phyloP scores from a whole-genome alignment of 129 eudicot species.

The Tagetes erecta region DNA sequence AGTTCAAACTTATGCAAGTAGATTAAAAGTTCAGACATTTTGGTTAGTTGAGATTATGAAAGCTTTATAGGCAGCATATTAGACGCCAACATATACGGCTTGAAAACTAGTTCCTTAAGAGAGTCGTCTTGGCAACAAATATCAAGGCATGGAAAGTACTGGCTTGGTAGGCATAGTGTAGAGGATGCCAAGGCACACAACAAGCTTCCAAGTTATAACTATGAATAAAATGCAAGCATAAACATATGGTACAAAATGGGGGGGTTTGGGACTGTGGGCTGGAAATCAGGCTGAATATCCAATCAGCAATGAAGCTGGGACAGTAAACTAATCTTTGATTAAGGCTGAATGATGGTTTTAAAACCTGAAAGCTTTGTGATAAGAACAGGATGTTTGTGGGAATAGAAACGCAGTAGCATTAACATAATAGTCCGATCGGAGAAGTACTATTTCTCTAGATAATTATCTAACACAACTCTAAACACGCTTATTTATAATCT shows the following conservation, averaged over 20 bases:
- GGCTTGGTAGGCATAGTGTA: not conserved
- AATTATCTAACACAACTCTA: no score
- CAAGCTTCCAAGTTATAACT: not conserved
- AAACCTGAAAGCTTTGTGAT: not conserved
- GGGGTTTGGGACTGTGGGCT: not conserved
- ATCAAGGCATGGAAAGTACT: conserved; percentile 1
- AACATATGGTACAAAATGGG: not conserved
- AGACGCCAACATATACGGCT: not conserved
- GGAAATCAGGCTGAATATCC: not conserved
- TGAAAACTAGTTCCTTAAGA: not conserved
- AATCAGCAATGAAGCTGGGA: not conserved
- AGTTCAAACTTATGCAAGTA: not conserved
- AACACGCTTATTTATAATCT: no score
- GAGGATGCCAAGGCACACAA: not conserved
- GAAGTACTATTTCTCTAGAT: no score
- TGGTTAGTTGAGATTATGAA: not conserved
- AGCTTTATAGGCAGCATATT: not conserved
- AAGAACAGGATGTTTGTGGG: no score
- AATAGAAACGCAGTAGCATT: no score
- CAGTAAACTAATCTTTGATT: not conserved
- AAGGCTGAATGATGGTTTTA: not conserved
- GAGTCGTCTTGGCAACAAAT: not conserved
- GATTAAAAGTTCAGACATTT: not conserved
- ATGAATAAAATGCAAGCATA: not conserved
- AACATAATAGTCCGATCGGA: no score